A percentile compares a stretch with the other conserved stretches of the same genome.
These are phyloP conservation scores for Neoascochyta sp. DNA, from an alignment of 2,329 filamentous ascomycete species.

Conservation along the genomic window DNA sequence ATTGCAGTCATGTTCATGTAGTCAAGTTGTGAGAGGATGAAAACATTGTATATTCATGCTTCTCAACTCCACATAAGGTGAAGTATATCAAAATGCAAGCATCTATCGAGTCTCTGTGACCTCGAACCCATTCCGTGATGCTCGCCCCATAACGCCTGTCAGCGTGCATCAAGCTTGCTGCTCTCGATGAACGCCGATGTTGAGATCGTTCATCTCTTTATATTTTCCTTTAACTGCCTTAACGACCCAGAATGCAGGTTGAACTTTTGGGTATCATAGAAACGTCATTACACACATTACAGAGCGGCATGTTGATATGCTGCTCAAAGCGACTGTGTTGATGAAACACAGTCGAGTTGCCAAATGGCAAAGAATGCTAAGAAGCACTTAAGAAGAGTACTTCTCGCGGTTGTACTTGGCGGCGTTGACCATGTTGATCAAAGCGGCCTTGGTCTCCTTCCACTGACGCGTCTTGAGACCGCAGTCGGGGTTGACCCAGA, in stretches of 20 bases:
- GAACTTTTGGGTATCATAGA: constrained; percentile 44
- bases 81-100: constrained; percentile 5
- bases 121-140: neutral
- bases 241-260: constrained; percentile 42
- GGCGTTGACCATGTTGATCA: constrained; percentile 96
- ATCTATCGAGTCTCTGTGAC: constrained; percentile 1
- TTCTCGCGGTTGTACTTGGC: constrained; percentile 95
- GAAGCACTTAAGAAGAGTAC: constrained; percentile 65
- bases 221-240: constrained; percentile 19
- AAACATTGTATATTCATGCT: no score
- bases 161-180: constrained; percentile 12
- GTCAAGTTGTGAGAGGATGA: no score
- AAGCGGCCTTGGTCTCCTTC: constrained; percentile 95
- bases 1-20: no score
- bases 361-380: constrained; percentile 21
- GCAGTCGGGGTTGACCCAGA: constrained; percentile 99
- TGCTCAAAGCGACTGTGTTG: constrained; percentile 29
- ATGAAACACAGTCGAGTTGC: constrained; percentile 30
- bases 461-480: constrained; percentile 99
- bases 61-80: neutral
- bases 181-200: constrained; percentile 38
- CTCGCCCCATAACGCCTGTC: constrained; percentile 5
- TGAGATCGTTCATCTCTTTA: constrained; percentile 36
- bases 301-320: constrained; percentile 40
- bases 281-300: constrained; percentile 41